Evolutionary conservation across 2,329 filamentous ascomycete genomes (phyloP), one percentile per base, ranked within the genome.

Genomic region (Colletotrichum acutatum): DNA sequence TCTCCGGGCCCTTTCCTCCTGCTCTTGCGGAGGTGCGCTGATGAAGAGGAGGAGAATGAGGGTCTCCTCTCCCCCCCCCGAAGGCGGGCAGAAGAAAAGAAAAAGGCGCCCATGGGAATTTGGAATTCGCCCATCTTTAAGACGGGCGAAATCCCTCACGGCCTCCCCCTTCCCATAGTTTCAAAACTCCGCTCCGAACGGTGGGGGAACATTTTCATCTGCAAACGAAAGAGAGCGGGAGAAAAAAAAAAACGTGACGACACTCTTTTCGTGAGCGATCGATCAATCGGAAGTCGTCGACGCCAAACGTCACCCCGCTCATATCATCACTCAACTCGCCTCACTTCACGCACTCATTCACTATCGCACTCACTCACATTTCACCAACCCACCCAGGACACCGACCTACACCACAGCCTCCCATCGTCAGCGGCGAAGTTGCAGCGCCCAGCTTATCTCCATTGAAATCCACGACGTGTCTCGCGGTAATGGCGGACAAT

Each of bases 41-140:
- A 16, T 14, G 37, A 9, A 16, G 16, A 46, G 42, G 32, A 42
- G 63, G 12, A 32, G 53, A 30, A 26, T 34, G 26, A 57, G 53
- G 24, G 24, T 54, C 52, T n/a, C 53, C 32, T 16, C 52, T 5
- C 14, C 14, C 34, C 30, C 30, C 37, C 37, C 37, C 14, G 37
- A 16, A 16, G 37, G 37, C 37, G 37, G 30, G 28, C n/a, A 46
- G 46, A n/a, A 30, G 42, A 5, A 7, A 54, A 66, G n/a, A 57
- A 57, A 46, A 65, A 65, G 46, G 24, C 32, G 24, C 32, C 14
- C 42, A 69, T 65, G 66, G 68, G 53, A 60, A 65, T 69, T 69
- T 68, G 66, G 66, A 65, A 72, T 72, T 68, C 60, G 66, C 53
- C 60, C 42, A 26, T 70, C 26, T 64, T 57, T 61, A 54, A 72